Evolutionary conservation across 2,329 filamentous ascomycete genomes (phyloP).

Genomic region (Fusarium ramigenum): DNA sequence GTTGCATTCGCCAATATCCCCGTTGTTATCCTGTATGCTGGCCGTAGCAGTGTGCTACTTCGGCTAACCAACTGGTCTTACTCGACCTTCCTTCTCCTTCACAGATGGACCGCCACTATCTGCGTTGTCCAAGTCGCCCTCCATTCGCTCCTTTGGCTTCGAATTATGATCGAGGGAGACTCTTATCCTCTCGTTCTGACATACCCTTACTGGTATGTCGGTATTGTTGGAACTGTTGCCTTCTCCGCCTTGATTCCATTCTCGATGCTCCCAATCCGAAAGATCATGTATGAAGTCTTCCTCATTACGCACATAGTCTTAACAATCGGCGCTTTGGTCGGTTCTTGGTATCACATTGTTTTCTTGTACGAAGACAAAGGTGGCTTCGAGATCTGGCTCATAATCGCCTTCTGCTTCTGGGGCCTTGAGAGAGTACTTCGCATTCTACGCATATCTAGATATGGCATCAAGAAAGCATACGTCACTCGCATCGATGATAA

Average conservation of each 20-base stretch:
- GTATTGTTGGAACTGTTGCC: constrained; percentile 51
- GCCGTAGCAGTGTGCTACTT: constrained; percentile 59
- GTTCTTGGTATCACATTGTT: constrained; percentile 55
- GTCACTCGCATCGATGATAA: constrained; percentile 43
- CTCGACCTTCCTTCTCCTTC: constrained; percentile 58
- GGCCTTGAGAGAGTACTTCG: constrained; percentile 43
- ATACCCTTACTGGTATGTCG: constrained; percentile 55
- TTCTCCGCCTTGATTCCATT: constrained; percentile 45
- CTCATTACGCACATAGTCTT: constrained; percentile 54
- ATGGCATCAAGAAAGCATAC: constrained; percentile 44
- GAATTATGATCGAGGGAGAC: constrained; percentile 43
- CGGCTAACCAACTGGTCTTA: constrained; percentile 60
- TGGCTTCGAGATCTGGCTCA: constrained; percentile 53
- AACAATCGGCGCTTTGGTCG: constrained; percentile 52
- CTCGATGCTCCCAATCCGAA: constrained; percentile 50
- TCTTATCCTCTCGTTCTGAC: constrained; percentile 44
- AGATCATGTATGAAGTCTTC: constrained; percentile 55
- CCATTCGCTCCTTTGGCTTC: constrained; percentile 56
- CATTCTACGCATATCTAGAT: constrained; percentile 22
- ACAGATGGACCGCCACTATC: constrained; percentile 59
- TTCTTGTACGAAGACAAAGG: constrained; percentile 48
- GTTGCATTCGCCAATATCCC: constrained; percentile 54
- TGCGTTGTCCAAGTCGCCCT: constrained; percentile 56
- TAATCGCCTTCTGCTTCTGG: constrained; percentile 44
- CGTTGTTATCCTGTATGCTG: constrained; percentile 55